Evolutionary conservation across 345 rosid species (phyloP).

Genomic region (Eucalyptus sideroxylon): DNA sequence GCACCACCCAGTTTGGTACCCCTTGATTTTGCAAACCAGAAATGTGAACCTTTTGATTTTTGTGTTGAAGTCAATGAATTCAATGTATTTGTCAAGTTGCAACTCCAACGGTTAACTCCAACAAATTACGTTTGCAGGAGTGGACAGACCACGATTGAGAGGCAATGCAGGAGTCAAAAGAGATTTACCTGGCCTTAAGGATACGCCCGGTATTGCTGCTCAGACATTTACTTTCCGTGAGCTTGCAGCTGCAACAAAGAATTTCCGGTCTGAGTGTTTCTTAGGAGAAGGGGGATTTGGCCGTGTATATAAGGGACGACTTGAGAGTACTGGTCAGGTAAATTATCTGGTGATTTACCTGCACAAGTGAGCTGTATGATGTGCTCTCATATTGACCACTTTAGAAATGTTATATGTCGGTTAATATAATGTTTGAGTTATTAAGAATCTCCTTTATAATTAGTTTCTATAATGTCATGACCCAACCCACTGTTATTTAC

Average conservation of each 20-base stretch:
- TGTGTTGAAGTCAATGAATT: background rate
- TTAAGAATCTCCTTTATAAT: background rate
- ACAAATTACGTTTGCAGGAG: conserved; percentile 31
- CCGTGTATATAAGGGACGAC: conserved; percentile 81
- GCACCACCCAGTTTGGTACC: background rate
- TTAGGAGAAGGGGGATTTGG: conserved; percentile 99
- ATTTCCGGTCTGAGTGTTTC: conserved; percentile 84
- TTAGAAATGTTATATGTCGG: background rate
- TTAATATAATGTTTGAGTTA: background rate
- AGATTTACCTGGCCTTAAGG: conserved; percentile 47
- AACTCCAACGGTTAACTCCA: background rate
- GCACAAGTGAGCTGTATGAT: background rate
- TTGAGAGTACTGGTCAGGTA: conserved; percentile 95
- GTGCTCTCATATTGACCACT: background rate
- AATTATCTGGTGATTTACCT: background rate
- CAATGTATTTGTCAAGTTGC: background rate
- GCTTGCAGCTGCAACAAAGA: conserved; percentile 83
- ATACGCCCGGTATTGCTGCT: conserved; percentile 68
- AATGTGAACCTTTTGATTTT: background rate
- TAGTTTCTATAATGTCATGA: background rate
- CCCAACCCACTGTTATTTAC: background rate
- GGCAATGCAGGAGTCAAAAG: conserved; percentile 49
- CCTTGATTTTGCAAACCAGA: background rate
- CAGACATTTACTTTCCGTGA: conserved; percentile 85
- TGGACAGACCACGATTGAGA: conserved; percentile 63